Conservation (phyloP, 2,329 filamentous ascomycete species). For the Neofusicoccum umdonicola region DNA sequence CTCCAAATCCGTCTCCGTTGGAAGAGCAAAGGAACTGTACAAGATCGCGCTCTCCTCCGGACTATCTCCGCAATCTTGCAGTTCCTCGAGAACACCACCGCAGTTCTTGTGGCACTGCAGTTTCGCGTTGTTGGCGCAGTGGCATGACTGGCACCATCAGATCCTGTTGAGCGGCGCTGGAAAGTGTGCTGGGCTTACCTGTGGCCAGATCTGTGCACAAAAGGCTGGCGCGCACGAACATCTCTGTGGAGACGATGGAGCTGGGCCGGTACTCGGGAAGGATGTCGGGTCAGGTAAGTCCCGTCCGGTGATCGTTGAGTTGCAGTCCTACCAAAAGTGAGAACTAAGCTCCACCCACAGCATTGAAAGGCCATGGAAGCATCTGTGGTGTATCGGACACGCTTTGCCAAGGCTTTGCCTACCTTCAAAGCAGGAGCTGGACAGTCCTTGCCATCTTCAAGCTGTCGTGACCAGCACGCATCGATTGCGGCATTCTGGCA, state of each 20-base stretch:
- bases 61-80: neutral
- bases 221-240: neutral
- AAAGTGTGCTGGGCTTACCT: neutral
- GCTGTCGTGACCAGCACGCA: neutral
- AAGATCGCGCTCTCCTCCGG: neutral
- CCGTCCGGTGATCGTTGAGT: neutral
- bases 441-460: neutral
- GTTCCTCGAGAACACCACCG: neutral
- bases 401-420: neutral
- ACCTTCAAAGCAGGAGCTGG: neutral
- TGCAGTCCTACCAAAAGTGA: neutral
- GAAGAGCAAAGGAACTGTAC: neutral
- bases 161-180: neutral
- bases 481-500: neutral
- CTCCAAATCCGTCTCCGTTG: neutral
- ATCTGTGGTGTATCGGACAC: neutral
- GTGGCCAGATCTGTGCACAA: neutral
- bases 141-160: neutral
- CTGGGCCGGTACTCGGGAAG: too few relatives aligned
- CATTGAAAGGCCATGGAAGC: neutral
- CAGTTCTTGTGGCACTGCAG: neutral
- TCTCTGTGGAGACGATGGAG: neutral
- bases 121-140: neutral
- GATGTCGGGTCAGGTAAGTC: neutral
- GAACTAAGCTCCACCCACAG: neutral